A percentile compares a stretch with the other conserved stretches of the same genome.
Evolutionary conservation across 1,139 yeast species (phyloP).

Genomic region (Scheffersomyces illinoinensis): DNA sequence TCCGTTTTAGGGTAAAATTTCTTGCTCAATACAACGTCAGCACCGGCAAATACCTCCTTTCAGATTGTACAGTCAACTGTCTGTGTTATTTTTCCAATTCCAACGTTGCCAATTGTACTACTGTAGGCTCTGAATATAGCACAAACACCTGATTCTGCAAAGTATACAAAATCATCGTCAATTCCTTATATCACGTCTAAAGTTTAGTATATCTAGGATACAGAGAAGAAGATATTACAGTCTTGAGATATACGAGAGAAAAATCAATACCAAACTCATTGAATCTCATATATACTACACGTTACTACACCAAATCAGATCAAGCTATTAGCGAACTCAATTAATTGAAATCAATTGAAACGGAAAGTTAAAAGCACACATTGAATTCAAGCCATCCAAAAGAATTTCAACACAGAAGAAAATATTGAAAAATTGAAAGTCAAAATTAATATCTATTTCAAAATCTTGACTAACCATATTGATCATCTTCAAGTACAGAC

Average conservation of each 20-base stretch:
- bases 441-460: neutral
- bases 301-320: neutral
- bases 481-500: neutral
- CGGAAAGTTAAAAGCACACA: neutral
- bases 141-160: neutral
- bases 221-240: too few species aligned
- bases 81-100: neutral
- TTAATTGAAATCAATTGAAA: neutral
- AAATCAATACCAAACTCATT: neutral
- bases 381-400: neutral
- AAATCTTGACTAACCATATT: neutral
- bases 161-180: neutral
- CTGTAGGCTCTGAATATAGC: neutral
- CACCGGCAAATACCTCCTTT: neutral
- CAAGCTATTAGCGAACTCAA: neutral
- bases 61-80: neutral
- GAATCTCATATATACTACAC: neutral
- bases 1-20: neutral
- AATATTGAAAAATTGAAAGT: neutral
- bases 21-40: neutral
- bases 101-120: neutral
- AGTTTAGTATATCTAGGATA: too few species aligned
- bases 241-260: neutral
- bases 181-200: too few species aligned
- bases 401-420: neutral